These are phyloP conservation scores for Candida wancherniae DNA, from an alignment of 805 yeast species.

Conservation along the genomic window DNA sequence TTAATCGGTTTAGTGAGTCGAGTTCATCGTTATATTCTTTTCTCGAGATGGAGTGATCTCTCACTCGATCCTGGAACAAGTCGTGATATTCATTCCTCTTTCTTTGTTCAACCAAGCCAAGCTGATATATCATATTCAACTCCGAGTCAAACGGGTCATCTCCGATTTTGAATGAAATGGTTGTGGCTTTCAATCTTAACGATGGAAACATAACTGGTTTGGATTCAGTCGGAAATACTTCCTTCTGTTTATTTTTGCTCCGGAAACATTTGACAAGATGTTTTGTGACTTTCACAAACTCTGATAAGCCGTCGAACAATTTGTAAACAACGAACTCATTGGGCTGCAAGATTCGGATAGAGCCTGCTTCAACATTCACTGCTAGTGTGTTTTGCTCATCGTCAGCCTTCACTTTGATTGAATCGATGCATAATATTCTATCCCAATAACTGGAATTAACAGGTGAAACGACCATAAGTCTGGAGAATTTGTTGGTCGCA, in stretches of 20 bases:
- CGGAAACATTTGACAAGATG: slow-evolving; percentile 27
- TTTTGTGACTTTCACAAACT: slow-evolving; percentile 30
- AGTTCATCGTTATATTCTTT: slow-evolving; percentile 5
- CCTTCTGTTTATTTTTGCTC: slow-evolving; percentile 13
- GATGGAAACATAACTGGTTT: slow-evolving; percentile 25
- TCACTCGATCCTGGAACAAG: slow-evolving; percentile 16
- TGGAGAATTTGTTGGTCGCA: slow-evolving; percentile 5
- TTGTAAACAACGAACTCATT: slow-evolving; percentile 34
- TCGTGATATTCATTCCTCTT: slow-evolving; percentile 30
- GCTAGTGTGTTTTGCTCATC: slow-evolving; percentile 5
- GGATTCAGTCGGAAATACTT: slow-evolving; percentile 29
- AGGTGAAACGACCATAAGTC: slow-evolving; percentile 11
- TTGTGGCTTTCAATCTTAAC: slow-evolving; percentile 23
- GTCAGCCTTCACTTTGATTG: slow-evolving; percentile 4
- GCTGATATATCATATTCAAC: slow-evolving; percentile 37
- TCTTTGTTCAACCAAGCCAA: slow-evolving; percentile 37
- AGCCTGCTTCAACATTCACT: slow-evolving; percentile 14
- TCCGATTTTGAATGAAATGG: slow-evolving; percentile 33
- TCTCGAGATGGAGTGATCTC: background rate
- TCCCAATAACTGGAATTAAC: slow-evolving; percentile 12
- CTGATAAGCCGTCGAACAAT: slow-evolving; percentile 35
- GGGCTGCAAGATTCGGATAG: slow-evolving; percentile 34
- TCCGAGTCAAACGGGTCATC: slow-evolving; percentile 43
- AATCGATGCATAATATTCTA: slow-evolving; percentile 13
- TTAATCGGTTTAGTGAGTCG: slow-evolving; percentile 4